Conservation (phyloP, 768 basidiomycete species). For the Lentinus brumalis region DNA sequence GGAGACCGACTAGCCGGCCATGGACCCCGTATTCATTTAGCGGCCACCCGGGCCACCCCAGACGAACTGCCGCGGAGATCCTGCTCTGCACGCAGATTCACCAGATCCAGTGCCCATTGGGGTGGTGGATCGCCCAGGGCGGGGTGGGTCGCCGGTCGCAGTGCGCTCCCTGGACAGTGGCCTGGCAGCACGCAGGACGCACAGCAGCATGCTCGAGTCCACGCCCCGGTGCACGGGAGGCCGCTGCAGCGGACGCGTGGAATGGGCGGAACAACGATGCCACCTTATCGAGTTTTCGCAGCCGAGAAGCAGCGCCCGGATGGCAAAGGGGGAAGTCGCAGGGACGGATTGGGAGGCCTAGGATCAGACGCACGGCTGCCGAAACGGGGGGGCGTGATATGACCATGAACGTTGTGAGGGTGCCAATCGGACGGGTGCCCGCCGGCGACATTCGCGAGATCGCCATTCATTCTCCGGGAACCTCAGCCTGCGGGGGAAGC, state of each 20-base stretch:
- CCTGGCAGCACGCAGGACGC: too few species aligned
- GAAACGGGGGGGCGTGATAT: not conserved
- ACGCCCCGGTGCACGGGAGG: not conserved
- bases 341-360: not conserved
- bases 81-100: too few species aligned
- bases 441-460: not conserved
- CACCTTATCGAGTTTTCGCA: not conserved
- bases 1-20: not conserved
- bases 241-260: not conserved
- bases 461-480: not conserved
- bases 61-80: not conserved
- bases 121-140: too few species aligned
- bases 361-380: not conserved
- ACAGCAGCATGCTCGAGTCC: too few species aligned
- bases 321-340: not conserved
- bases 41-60: not conserved
- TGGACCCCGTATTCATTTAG: not conserved
- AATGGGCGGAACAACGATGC: not conserved
- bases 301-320: not conserved
- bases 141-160: too few species aligned
- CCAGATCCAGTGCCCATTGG: not conserved
- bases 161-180: too few species aligned
- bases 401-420: not conserved
- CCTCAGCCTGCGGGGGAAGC: not conserved
- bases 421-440: constrained; percentile 1